Percentiles rank a stretch among this genome's conserved stretches.
Evolutionary conservation across 495 filamentous ascomycete genomes (phyloP).

Genomic region (Penicillium arizonense): DNA sequence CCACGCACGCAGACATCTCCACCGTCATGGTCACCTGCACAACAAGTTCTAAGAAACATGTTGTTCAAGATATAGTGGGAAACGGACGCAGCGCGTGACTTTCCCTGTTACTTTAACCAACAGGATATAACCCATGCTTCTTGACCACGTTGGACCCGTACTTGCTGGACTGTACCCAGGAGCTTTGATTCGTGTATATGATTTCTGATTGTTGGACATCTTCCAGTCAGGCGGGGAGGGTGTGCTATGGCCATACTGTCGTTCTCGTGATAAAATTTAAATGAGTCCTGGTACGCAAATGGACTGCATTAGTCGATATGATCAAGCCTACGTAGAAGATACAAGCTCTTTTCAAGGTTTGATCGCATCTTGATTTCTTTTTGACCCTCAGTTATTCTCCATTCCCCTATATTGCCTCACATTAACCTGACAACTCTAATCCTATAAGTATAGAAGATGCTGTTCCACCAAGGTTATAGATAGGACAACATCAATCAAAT

Average conservation of each 20-base stretch:
- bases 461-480: background rate
- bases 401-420: background rate
- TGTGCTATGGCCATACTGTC: conserved; percentile 19
- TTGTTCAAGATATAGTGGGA: background rate
- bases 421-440: background rate
- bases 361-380: too few relatives aligned
- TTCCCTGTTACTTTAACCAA: background rate
- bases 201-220: conserved; percentile 9
- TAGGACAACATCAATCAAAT: background rate
- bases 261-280: conserved; percentile 19
- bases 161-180: conserved; percentile 9
- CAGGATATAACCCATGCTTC: background rate
- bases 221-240: conserved; percentile 5
- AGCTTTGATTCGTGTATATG: conserved; percentile 22
- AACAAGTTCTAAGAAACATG: conserved; percentile 7
- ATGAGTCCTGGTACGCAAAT: conserved; percentile 17
- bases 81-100: conserved; percentile 13
- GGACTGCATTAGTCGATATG: background rate
- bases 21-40: conserved; percentile 28
- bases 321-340: conserved; percentile 4
- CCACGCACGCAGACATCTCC: conserved; percentile 18
- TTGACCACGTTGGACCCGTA: background rate
- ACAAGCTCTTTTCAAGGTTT: background rate
- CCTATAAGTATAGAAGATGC: too few relatives aligned
- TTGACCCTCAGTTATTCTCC: background rate